phyloP scores from a whole-genome alignment of 805 yeast species.

The Saccharomycopsis microspora region DNA sequence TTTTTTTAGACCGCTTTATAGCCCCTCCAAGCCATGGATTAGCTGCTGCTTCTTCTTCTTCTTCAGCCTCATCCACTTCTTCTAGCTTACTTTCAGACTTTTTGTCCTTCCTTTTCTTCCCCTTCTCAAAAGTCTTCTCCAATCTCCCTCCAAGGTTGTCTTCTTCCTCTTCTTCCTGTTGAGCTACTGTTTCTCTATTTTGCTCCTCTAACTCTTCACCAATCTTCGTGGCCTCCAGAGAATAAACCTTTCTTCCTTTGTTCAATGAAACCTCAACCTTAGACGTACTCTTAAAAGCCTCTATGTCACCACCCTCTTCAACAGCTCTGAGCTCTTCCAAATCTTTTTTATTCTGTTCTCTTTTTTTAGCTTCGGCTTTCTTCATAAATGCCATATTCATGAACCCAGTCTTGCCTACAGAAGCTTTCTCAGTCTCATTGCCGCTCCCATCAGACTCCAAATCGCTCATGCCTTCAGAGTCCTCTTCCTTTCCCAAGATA shows the following conservation, averaged over 20 bases:
- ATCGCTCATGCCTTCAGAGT: slow-evolving; percentile 30
- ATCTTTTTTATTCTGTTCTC: slow-evolving; percentile 44
- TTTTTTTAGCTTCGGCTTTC: slow-evolving; percentile 68
- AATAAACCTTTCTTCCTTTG: slow-evolving; percentile 71
- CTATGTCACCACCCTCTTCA: slow-evolving; percentile 34
- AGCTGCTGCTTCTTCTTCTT: slow-evolving; percentile 14
- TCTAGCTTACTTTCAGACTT: slow-evolving; percentile 8
- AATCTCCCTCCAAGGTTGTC: slow-evolving; percentile 34
- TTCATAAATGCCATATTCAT: slow-evolving; percentile 93
- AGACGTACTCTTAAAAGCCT: slow-evolving; percentile 25
- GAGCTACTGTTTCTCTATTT: slow-evolving; percentile 29
- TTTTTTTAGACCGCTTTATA: slow-evolving; percentile 31
- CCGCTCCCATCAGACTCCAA: slow-evolving; percentile 38
- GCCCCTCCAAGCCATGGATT: slow-evolving; percentile 42
- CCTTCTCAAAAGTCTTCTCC: slow-evolving; percentile 17
- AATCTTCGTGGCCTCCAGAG: slow-evolving; percentile 39
- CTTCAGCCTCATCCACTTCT: not conserved
- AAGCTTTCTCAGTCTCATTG: slow-evolving; percentile 28
- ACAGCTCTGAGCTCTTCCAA: slow-evolving; percentile 40
- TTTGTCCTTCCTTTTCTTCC: slow-evolving; percentile 8
- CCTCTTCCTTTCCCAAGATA: slow-evolving; percentile 56
- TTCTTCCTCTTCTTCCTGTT: slow-evolving; percentile 39
- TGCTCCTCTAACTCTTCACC: slow-evolving; percentile 25
- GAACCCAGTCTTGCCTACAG: slow-evolving; percentile 76
- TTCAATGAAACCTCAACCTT: slow-evolving; percentile 42